Evolutionary conservation across 2,329 filamentous ascomycete species (phyloP).

Genomic region (Cytospora chrysosperma): DNA sequence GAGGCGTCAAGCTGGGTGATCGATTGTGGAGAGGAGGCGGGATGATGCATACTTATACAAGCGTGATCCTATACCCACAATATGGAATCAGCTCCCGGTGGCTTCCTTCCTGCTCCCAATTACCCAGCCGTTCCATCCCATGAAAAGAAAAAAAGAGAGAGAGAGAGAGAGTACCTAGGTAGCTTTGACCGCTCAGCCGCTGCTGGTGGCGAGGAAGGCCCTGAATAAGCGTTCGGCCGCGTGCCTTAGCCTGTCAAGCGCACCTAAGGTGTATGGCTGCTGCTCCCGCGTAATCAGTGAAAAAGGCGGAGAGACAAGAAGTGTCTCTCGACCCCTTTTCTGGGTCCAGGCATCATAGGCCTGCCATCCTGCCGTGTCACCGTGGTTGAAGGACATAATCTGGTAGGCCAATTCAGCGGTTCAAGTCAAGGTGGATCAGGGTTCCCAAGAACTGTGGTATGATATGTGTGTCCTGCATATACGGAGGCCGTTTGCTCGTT

Average conservation of each 20-base stretch:
- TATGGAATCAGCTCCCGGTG: background rate
- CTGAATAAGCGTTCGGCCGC: background rate
- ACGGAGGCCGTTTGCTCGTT: background rate
- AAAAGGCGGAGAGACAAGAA: background rate
- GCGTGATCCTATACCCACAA: background rate
- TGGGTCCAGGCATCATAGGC: background rate
- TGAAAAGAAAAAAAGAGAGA: background rate
- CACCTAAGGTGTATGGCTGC: background rate
- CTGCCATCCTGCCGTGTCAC: background rate
- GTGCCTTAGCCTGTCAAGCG: background rate
- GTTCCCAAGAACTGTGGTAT: background rate
- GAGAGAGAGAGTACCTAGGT: background rate
- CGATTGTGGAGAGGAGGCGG: conserved; percentile 11
- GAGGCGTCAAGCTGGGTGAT: background rate
- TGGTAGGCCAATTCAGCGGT: background rate
- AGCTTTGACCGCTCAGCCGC: background rate
- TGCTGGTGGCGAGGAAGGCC: background rate
- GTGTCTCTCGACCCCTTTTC: background rate
- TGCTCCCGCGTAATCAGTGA: background rate
- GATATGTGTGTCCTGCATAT: background rate
- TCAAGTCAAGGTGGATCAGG: background rate
- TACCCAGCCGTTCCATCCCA: background rate
- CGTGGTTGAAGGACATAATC: background rate
- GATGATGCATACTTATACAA: conserved; percentile 10
- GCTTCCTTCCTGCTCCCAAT: background rate